Evolutionary conservation across 352 stramenopile genomes (phyloP).

Genomic region (Pythium aristosporum): DNA sequence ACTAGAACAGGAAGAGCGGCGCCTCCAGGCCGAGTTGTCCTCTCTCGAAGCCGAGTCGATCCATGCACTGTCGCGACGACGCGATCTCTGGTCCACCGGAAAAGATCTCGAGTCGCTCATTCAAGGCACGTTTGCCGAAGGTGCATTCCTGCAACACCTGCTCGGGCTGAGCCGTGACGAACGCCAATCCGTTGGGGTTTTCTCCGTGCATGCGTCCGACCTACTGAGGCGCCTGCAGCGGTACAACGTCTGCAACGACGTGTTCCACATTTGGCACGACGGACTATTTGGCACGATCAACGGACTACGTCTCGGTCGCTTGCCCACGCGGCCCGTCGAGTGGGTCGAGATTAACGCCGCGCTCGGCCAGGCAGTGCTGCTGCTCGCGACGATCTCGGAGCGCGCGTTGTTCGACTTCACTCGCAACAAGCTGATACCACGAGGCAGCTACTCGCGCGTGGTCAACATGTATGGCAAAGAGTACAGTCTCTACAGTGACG

Average conservation of each 20-base stretch:
- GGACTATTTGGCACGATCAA: constrained; percentile 90
- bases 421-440: constrained; percentile 77
- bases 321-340: constrained; percentile 82
- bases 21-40: constrained; percentile 51
- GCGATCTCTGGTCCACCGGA: constrained; percentile 72
- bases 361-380: constrained; percentile 79
- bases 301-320: constrained; percentile 75
- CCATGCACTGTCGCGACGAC: constrained; percentile 52
- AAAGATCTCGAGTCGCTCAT: constrained; percentile 71
- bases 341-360: constrained; percentile 91
- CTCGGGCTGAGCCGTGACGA: constrained; percentile 73
- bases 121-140: constrained; percentile 68
- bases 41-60: constrained; percentile 56
- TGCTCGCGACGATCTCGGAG: constrained; percentile 81
- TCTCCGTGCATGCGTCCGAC: constrained; percentile 78
- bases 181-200: constrained; percentile 70
- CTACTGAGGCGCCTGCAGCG: constrained; percentile 76
- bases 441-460: constrained; percentile 85
- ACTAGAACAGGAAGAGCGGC: constrained; percentile 62
- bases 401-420: constrained; percentile 83
- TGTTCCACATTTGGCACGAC: constrained; percentile 92
- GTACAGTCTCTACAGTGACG: constrained; percentile 78
- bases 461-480: constrained; percentile 84
- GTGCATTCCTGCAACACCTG: constrained; percentile 76
- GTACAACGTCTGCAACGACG: constrained; percentile 90